phyloP scores from a whole-genome alignment of 352 stramenopile genomes.

The Plasmopara muralis region DNA sequence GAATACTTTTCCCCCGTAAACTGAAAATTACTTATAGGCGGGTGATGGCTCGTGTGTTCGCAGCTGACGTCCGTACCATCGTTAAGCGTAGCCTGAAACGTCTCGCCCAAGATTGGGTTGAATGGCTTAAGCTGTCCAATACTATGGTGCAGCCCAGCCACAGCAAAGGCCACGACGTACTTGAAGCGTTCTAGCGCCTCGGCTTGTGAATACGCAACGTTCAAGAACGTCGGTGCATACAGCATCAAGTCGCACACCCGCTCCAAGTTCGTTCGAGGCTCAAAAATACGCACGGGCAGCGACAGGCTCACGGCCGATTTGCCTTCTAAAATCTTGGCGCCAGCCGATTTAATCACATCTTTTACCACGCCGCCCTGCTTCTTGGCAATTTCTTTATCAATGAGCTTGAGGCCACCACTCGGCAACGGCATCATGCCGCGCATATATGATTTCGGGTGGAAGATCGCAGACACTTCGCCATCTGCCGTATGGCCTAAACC shows the following conservation, averaged over 20 bases:
- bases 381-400: conserved; percentile 81
- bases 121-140: conserved; percentile 82
- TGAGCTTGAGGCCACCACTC: conserved; percentile 67
- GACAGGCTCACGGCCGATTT: conserved; percentile 78
- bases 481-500: conserved; percentile 26
- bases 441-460: conserved; percentile 79
- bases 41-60: conserved; percentile 83
- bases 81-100: conserved; percentile 63
- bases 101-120: conserved; percentile 81
- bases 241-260: conserved; percentile 75
- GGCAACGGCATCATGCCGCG: conserved; percentile 69
- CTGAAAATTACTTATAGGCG: conserved; percentile 81
- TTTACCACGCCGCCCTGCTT: conserved; percentile 82
- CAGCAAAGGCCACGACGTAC: conserved; percentile 68
- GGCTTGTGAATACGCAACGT: conserved; percentile 43
- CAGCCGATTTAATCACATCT: conserved; percentile 76
- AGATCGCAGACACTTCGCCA: conserved; percentile 28
- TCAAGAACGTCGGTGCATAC: conserved; percentile 74
- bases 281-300: conserved; percentile 80
- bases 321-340: conserved; percentile 59
- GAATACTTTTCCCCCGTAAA: conserved; percentile 66
- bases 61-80: conserved; percentile 75
- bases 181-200: conserved; percentile 76
- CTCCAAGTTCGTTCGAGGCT: conserved; percentile 76
- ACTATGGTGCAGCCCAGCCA: conserved; percentile 72